A percentile compares a stretch with the other conserved stretches of the same genome.
Evolutionary conservation across 352 stramenopile species (phyloP).

Genomic region (Plasmopara muralis): DNA sequence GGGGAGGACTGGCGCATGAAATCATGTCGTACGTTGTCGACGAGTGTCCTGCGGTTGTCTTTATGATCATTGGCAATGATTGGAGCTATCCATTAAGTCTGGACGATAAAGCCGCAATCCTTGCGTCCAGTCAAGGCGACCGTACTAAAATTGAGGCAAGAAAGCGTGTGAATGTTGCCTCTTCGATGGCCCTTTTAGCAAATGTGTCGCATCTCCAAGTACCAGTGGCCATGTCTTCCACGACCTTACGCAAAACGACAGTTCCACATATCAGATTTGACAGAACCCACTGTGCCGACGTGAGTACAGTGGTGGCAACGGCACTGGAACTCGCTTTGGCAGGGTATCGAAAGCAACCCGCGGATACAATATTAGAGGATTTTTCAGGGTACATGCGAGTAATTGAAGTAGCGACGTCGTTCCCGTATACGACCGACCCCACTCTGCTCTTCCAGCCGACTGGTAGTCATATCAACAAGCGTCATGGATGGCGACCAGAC

Average conservation of each 20-base stretch:
- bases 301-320: constrained; percentile 35
- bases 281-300: constrained; percentile 23
- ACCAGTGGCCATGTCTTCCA: constrained; percentile 40
- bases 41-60: constrained; percentile 55
- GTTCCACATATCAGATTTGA: constrained; percentile 29
- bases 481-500: constrained; percentile 5
- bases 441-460: constrained; percentile 24
- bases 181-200: constrained; percentile 51
- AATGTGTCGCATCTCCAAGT: constrained; percentile 53
- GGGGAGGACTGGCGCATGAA: constrained; percentile 64
- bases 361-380: constrained; percentile 42
- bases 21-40: constrained; percentile 65
- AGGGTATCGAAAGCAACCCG: constrained; percentile 24
- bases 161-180: constrained; percentile 53
- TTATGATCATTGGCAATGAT: constrained; percentile 60
- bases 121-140: constrained; percentile 33
- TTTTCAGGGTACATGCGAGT: constrained; percentile 50
- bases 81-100: constrained; percentile 59
- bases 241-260: constrained; percentile 19
- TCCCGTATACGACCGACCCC: constrained; percentile 32
- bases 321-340: constrained; percentile 49
- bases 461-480: constrained; percentile 12
- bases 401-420: constrained; percentile 39
- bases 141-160: constrained; percentile 52
- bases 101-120: constrained; percentile 38